phyloP scores from a whole-genome alignment of 2,329 filamentous ascomycete species.

The Ilyonectria sp. region DNA sequence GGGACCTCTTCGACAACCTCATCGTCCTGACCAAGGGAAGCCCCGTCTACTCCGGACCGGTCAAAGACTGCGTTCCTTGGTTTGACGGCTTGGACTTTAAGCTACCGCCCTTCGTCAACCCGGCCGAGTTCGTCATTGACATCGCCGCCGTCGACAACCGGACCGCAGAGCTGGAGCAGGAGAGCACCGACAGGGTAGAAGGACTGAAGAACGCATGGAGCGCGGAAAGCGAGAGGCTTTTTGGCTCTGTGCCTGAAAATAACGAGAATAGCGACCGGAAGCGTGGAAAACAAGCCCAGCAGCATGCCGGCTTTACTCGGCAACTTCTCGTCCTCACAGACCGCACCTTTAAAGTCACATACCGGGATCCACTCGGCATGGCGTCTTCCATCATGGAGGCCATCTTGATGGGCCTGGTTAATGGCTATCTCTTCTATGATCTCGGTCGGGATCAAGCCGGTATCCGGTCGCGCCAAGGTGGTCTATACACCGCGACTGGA shows the following conservation, averaged over 20 bases:
- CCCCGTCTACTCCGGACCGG: constrained; percentile 77
- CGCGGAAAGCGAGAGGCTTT: constrained; percentile 52
- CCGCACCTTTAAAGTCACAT: constrained; percentile 79
- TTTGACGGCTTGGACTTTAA: constrained; percentile 73
- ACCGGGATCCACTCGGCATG: constrained; percentile 84
- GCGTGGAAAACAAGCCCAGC: constrained; percentile 47
- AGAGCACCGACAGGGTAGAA: constrained; percentile 73
- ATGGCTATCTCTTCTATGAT: constrained; percentile 80
- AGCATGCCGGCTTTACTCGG: constrained; percentile 70
- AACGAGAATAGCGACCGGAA: constrained; percentile 27
- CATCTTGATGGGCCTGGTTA: constrained; percentile 78
- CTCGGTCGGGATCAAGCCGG: constrained; percentile 77
- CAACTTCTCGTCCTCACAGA: constrained; percentile 78
- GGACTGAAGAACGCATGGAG: constrained; percentile 74
- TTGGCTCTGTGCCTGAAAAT: constrained; percentile 35
- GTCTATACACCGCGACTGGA: constrained; percentile 79
- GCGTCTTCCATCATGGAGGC: constrained; percentile 79
- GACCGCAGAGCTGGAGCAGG: constrained; percentile 74
- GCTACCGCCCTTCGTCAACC: constrained; percentile 81
- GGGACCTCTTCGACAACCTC: constrained; percentile 82
- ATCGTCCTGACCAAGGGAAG: constrained; percentile 78
- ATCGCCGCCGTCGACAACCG: constrained; percentile 82
- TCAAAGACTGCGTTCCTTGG: constrained; percentile 72
- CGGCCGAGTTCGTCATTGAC: constrained; percentile 83
- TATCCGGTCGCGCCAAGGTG: constrained; percentile 81